Conservation (phyloP, 208 protist genomes). For the Acanthamoeba culbertsoni region DNA sequence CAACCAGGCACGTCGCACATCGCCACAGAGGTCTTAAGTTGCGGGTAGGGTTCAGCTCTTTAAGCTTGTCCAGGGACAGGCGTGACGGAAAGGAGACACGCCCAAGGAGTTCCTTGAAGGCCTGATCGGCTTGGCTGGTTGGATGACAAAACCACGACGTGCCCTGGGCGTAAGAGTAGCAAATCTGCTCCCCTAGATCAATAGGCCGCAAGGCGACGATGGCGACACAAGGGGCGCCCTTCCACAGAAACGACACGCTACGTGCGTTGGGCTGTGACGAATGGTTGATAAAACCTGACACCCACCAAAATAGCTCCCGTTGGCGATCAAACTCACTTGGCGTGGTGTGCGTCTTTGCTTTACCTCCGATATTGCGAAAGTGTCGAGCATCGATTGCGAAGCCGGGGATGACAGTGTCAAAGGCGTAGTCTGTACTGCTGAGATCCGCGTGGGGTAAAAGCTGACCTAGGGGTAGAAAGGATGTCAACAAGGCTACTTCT, state of each 20-base stretch:
- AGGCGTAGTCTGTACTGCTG: not conserved
- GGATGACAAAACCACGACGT: not conserved
- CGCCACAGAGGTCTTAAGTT: not conserved
- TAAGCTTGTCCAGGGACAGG: too few species aligned
- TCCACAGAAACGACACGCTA: not conserved
- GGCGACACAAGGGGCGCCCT: not conserved
- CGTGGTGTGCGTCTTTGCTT: not conserved
- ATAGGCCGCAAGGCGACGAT: not conserved
- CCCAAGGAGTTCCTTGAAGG: not conserved
- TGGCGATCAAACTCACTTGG: not conserved
- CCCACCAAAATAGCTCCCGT: not conserved
- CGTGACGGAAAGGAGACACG: not conserved
- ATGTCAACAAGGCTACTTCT: not conserved
- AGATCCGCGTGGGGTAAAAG: not conserved
- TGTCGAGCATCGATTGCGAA: not conserved
- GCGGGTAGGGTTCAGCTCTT: too few species aligned
- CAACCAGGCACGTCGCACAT: not conserved
- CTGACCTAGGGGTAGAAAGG: not conserved
- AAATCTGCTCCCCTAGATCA: not conserved
- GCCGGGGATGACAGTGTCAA: slow-evolving; percentile 8
- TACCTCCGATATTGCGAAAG: not conserved
- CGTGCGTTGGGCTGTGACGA: not conserved
- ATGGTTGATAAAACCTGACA: not conserved
- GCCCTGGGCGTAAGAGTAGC: not conserved
- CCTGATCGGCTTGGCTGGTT: not conserved